A percentile compares a stretch with the other conserved stretches of the same genome.
These are phyloP conservation scores for Purpureocillium takamizusanense DNA, from an alignment of 2,329 filamentous ascomycete species.

Conservation along the genomic window DNA sequence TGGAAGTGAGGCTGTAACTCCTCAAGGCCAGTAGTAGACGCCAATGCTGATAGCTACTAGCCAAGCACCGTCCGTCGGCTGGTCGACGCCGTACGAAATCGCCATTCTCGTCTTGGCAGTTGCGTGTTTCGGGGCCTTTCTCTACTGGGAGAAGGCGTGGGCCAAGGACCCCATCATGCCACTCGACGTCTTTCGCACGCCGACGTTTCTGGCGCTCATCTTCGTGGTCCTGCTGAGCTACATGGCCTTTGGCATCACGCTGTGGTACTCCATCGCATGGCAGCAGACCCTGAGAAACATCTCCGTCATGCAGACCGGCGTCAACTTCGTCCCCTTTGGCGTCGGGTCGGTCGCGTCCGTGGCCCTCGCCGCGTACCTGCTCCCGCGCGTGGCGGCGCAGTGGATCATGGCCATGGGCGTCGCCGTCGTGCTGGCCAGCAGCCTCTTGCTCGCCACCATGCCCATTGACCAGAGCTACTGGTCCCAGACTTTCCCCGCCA, in stretches of 20 bases:
- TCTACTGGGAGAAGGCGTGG: conserved; percentile 32
- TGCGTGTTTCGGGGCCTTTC: conserved; percentile 16
- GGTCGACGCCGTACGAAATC: conserved; percentile 32
- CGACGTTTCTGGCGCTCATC: conserved; percentile 32
- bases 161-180: conserved; percentile 35
- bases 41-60: conserved; percentile 3
- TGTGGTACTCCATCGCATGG: conserved; percentile 40
- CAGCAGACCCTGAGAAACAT: conserved; percentile 30
- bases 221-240: conserved; percentile 34
- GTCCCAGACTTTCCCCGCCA: conserved; percentile 30
- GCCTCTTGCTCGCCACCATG: conserved; percentile 27
- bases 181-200: conserved; percentile 31
- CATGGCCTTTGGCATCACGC: conserved; percentile 36
- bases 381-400: conserved; percentile 36
- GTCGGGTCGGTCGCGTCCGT: conserved; percentile 27
- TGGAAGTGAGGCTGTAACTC: conserved; percentile 32
- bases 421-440: conserved; percentile 9
- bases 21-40: background rate
- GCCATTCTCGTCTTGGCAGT: conserved; percentile 26
- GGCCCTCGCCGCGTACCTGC: conserved; percentile 32
- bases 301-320: conserved; percentile 26
- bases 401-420: conserved; percentile 36
- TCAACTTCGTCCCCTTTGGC: conserved; percentile 29
- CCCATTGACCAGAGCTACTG: conserved; percentile 32
- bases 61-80: conserved; percentile 34